A percentile compares a stretch with the other conserved stretches of the same genome.
These are phyloP conservation scores for Pestalotiopsis sp. DNA, from an alignment of 2,329 filamentous ascomycete genomes.

Conservation along the genomic window DNA sequence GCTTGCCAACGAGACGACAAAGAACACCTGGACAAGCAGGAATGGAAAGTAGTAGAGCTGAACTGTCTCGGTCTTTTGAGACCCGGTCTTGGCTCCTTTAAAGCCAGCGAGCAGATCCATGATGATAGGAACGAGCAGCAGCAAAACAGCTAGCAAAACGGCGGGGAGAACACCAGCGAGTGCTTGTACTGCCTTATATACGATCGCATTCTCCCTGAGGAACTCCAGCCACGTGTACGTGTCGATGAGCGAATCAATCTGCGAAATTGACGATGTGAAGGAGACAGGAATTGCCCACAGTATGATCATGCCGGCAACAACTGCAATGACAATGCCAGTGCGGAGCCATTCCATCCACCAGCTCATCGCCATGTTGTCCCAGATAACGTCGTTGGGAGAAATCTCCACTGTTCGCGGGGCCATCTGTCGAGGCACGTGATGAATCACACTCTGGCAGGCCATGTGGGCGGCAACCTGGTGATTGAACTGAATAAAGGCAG, in stretches of 20 bases:
- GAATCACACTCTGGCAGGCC: slow-evolving; percentile 90
- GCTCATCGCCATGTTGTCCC: slow-evolving; percentile 94
- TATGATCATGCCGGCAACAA: slow-evolving; percentile 76
- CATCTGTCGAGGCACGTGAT: slow-evolving; percentile 94
- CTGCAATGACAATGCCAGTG: slow-evolving; percentile 62
- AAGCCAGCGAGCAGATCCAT: slow-evolving; percentile 72
- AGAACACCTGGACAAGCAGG: slow-evolving; percentile 90
- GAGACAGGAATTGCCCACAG: slow-evolving; percentile 91
- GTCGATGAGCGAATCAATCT: slow-evolving; percentile 70
- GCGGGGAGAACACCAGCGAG: slow-evolving; percentile 88
- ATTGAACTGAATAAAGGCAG: slow-evolving; percentile 98
- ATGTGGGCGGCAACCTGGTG: slow-evolving; percentile 97
- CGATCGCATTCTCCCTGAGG: slow-evolving; percentile 58
- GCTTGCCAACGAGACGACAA: slow-evolving; percentile 85
- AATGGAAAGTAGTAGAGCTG: slow-evolving; percentile 94
- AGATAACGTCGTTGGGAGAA: slow-evolving; percentile 87
- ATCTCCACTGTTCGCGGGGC: slow-evolving; percentile 90
- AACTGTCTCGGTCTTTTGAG: slow-evolving; percentile 77
- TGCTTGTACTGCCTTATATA: slow-evolving; percentile 63
- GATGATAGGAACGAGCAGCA: slow-evolving; percentile 80
- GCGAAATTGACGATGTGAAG: slow-evolving; percentile 81
- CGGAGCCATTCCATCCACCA: slow-evolving; percentile 92
- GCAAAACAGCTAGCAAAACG: slow-evolving; percentile 72
- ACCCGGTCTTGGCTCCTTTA: slow-evolving; percentile 82
- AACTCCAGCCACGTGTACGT: slow-evolving; percentile 71